Evolutionary conservation across 805 yeast species (phyloP).

Genomic region (Candida vaughaniae): DNA sequence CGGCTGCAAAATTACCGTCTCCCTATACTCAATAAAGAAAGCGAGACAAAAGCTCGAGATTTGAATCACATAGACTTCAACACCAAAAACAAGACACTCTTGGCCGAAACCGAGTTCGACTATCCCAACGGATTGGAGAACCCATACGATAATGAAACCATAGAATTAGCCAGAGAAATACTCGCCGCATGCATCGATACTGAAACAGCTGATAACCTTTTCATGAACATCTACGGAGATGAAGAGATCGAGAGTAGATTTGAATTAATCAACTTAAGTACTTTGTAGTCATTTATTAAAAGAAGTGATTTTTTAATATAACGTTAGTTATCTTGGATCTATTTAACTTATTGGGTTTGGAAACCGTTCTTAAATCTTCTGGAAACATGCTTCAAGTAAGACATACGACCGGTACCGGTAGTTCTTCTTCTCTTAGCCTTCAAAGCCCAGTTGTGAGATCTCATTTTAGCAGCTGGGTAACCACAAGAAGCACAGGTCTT

Average conservation of each 20-base stretch:
- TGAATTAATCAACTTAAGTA: background rate
- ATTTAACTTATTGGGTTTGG: conserved; percentile 49
- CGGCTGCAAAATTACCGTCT: conserved; percentile 26
- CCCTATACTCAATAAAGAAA: conserved; percentile 45
- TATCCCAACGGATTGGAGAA: conserved; percentile 61
- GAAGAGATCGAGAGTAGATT: background rate
- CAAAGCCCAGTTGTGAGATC: conserved; percentile 99
- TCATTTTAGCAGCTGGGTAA: conserved; percentile 98
- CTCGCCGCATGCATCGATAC: conserved; percentile 66
- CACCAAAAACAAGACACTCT: conserved; percentile 11
- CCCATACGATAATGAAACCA: conserved; percentile 58
- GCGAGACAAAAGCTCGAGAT: conserved; percentile 42
- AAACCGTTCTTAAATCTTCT: conserved; percentile 99
- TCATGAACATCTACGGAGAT: conserved; percentile 56
- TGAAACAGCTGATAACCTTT: conserved; percentile 77
- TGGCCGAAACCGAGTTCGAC: conserved; percentile 40
- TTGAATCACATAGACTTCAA: conserved; percentile 27
- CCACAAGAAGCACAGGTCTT: conserved; percentile 98
- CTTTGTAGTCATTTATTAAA: conserved; percentile 1
- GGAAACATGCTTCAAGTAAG: conserved; percentile 93
- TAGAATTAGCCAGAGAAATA: conserved; percentile 69
- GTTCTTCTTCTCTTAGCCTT: conserved; percentile 99
- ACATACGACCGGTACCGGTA: conserved; percentile 99
- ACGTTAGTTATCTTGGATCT: background rate
- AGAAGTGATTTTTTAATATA: background rate